These are phyloP conservation scores for Entomortierella lignicola DNA, from an alignment of 192 early-diverging fungal species.

Conservation along the genomic window DNA sequence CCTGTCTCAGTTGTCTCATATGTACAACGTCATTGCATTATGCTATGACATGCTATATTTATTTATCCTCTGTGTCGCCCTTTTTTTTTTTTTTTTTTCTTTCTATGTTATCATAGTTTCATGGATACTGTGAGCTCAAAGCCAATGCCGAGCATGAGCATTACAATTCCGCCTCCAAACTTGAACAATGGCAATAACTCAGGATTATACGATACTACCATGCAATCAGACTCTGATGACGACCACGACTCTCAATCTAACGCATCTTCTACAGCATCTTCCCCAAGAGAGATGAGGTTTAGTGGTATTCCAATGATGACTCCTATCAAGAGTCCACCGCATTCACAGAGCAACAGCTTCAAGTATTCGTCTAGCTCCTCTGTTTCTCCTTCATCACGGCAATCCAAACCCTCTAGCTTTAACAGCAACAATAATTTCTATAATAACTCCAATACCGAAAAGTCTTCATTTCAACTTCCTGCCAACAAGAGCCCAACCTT, in stretches of 20 bases:
- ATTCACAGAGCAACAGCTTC: constrained; percentile 22
- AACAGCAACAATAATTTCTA: constrained; percentile 28
- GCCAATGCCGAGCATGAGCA: constrained; percentile 48
- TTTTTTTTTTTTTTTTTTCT: not conserved
- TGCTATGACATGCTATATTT: no score
- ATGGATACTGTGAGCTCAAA: constrained; percentile 52
- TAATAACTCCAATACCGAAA: constrained; percentile 10
- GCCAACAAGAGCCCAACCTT: constrained; percentile 2
- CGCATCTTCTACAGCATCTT: constrained; percentile 41
- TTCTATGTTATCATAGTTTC: constrained; percentile 11
- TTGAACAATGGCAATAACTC: constrained; percentile 17
- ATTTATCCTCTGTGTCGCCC: not conserved
- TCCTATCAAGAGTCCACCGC: constrained; percentile 45
- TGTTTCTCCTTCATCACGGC: constrained; percentile 39
- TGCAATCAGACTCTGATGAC: constrained; percentile 53
- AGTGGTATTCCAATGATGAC: constrained; percentile 51
- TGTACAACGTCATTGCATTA: not conserved
- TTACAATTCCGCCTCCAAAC: constrained; percentile 36
- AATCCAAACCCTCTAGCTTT: constrained; percentile 21
- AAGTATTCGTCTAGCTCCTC: constrained; percentile 30
- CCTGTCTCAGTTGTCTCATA: not conserved
- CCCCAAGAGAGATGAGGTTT: constrained; percentile 47
- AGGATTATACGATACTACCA: constrained; percentile 38
- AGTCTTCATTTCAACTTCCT: constrained; percentile 23
- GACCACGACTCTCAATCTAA: constrained; percentile 42